Evolutionary conservation across 352 stramenopile genomes (phyloP).

Genomic region (Phytopythium ostracodes): DNA sequence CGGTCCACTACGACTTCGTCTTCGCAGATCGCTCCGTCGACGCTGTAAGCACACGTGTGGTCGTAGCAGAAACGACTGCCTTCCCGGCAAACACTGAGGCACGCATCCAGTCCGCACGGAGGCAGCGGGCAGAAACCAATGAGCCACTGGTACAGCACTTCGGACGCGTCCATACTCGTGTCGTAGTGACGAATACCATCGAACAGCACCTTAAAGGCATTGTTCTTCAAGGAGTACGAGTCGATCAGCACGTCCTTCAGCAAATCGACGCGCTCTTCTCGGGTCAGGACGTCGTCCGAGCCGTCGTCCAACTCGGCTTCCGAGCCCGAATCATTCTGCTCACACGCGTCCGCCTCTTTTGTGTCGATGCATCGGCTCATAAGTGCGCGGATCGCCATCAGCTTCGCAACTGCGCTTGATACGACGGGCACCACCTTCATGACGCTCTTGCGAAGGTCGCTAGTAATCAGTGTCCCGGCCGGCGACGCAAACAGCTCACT

Average conservation of each 20-base stretch:
- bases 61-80: slow-evolving; percentile 21
- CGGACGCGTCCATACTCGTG: slow-evolving; percentile 30
- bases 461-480: not conserved
- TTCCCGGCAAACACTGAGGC: slow-evolving; percentile 23
- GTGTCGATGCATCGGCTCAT: not conserved
- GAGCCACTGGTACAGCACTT: slow-evolving; percentile 64
- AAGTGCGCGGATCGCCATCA: slow-evolving; percentile 7
- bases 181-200: slow-evolving; percentile 63
- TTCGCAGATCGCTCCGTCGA: slow-evolving; percentile 21
- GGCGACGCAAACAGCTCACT: slow-evolving; percentile 1
- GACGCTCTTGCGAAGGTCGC: slow-evolving; percentile 4
- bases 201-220: slow-evolving; percentile 32
- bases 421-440: slow-evolving; percentile 16
- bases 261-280: not conserved
- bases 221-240: slow-evolving; percentile 13
- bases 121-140: slow-evolving; percentile 43
- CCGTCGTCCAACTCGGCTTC: not conserved
- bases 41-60: slow-evolving; percentile 26
- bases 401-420: slow-evolving; percentile 15
- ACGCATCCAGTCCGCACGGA: slow-evolving; percentile 27
- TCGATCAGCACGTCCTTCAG: not conserved
- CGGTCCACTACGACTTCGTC: slow-evolving; percentile 17
- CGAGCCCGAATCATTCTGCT: not conserved
- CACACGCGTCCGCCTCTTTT: not conserved
- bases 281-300: not conserved